Evolutionary conservation across 306 rosid species (phyloP).

Genomic region (Cucurbita moschata): DNA sequence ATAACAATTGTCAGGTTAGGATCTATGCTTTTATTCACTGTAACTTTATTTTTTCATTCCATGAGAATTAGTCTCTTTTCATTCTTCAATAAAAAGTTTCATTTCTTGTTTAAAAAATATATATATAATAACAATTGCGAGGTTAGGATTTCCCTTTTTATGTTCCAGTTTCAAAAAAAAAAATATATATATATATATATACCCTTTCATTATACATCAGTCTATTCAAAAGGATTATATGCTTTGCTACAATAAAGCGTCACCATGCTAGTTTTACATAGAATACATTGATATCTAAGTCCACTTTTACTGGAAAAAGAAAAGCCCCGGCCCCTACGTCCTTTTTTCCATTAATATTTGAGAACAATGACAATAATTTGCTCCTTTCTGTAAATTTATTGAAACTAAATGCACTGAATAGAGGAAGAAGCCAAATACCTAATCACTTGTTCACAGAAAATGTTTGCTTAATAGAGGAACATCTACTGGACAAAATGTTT

Average conservation of each 20-base stretch:
- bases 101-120: no score
- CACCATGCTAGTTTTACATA: not conserved
- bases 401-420: not conserved
- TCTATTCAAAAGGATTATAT: not conserved
- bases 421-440: not conserved
- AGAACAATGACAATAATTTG: not conserved
- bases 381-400: not conserved
- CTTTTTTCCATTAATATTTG: not conserved
- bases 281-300: not conserved
- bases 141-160: not conserved
- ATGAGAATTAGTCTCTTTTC: no score
- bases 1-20: conserved; percentile 19
- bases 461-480: not conserved
- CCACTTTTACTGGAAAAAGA: not conserved
- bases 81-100: no score
- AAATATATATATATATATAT: no score
- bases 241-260: not conserved
- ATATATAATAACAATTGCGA: no score
- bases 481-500: not conserved
- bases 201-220: not conserved
- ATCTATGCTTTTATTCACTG: not conserved
- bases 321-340: not conserved
- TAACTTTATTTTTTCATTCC: no score
- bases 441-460: not conserved
- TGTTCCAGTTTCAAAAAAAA: not conserved